These are phyloP conservation scores for Papiliotrema terrestris DNA, from an alignment of 1,284 basidiomycete species.

Conservation along the genomic window DNA sequence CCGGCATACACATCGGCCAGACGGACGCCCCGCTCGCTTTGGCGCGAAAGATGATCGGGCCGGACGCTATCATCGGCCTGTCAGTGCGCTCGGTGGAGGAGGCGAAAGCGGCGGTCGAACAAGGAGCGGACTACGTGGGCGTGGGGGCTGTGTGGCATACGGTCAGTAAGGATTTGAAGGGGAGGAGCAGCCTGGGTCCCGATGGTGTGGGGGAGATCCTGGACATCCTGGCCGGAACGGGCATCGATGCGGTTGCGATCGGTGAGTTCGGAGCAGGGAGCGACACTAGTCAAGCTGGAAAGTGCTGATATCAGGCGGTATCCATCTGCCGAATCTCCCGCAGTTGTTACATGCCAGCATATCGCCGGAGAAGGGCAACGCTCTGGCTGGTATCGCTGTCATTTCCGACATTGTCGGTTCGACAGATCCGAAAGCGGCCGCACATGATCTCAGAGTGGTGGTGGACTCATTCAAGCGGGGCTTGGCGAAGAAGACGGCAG, in stretches of 20 bases:
- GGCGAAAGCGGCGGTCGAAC: conserved; percentile 54
- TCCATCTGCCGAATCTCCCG: conserved; percentile 70
- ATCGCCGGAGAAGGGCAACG: conserved; percentile 55
- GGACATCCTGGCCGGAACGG: conserved; percentile 59
- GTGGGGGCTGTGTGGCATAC: conserved; percentile 77
- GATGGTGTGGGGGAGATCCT: conserved; percentile 65
- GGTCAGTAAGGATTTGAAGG: conserved; percentile 64
- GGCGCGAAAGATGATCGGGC: conserved; percentile 68
- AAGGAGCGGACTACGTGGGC: conserved; percentile 74
- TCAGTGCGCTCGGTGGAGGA: conserved; percentile 71
- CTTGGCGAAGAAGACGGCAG: conserved; percentile 3
- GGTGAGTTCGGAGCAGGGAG: conserved; percentile 58
- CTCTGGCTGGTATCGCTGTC: conserved; percentile 79
- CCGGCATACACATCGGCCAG: conserved; percentile 88
- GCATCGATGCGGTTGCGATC: conserved; percentile 72
- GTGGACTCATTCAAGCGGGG: conserved; percentile 42
- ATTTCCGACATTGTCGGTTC: conserved; percentile 84
- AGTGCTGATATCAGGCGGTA: conserved; percentile 60
- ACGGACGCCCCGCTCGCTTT: conserved; percentile 73
- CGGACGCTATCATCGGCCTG: conserved; percentile 71
- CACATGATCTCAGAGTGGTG: conserved; percentile 47
- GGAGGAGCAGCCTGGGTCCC: conserved; percentile 58
- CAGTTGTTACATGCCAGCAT: conserved; percentile 68
- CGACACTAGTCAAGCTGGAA: background rate
- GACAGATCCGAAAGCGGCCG: conserved; percentile 58